Base-by-base conservation (phyloP, 495 filamentous ascomycete genomes). In the Barbatosphaeria neglecta region DNA sequence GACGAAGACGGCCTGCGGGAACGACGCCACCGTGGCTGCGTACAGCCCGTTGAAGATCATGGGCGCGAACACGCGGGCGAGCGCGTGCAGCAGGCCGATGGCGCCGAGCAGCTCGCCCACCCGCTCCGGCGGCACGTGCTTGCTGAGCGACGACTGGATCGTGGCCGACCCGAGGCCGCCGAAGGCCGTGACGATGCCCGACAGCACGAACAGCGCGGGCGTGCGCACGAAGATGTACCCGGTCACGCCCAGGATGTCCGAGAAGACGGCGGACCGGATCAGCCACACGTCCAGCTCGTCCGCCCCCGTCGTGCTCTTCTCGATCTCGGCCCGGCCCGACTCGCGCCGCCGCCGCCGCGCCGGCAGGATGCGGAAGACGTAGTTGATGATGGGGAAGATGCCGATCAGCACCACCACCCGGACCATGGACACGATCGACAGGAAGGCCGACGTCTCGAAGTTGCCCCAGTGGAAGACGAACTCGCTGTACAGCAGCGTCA, bases 91-190 rank as follows among this genome's bases (percentile, higher is more conserved):
- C 42, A 97, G 62, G 0, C 93, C 92, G 16, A 75, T 83, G 1
- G 88, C 92, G 9, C 92, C 92, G 2, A 98, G 74, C 43, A 98
- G 65, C 58, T 89, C 81, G 0, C 92, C 92, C 1, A 86, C 82
- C 23, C 76, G 74, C 51, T 90, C 83, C 8, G 76, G 73, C 4
- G 90, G 86, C 0, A 96, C 82, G 59, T 96, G 92, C 57, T 96
- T 96, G 44, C 87, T 96, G 16, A 96, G 64, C 0, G 85, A 73
- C 0, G 82, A 79, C 54, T 93, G 86, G 42, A 95, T 63, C 0
- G 84, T 90, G 3, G 92, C 90, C 5, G 80, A 81, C 0, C 80
- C 90, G 43, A 96, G 80, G 3, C 90, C 88, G 10, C 90, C 92
- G 31, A 94, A 64, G 0, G 86, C 72, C 2, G 86, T 82, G 18